phyloP scores from a whole-genome alignment of 2,329 filamentous ascomycete genomes.

The Corinectria fuckeliana region DNA sequence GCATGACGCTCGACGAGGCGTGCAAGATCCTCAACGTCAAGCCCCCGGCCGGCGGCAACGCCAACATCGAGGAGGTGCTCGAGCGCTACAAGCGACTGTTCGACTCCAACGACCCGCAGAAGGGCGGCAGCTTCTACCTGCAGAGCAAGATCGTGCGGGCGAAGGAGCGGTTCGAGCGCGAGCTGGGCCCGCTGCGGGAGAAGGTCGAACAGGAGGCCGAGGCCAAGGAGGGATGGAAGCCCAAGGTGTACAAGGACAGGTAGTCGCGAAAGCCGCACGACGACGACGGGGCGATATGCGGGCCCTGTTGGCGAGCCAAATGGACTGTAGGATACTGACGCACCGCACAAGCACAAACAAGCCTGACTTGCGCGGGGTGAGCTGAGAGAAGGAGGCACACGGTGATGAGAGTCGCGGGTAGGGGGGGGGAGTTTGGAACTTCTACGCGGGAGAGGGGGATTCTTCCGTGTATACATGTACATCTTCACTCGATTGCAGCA shows the following conservation, averaged over 20 bases:
- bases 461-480: slow-evolving; percentile 49
- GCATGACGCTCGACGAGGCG: slow-evolving; percentile 93
- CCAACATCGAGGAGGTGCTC: slow-evolving; percentile 80
- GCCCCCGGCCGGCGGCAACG: slow-evolving; percentile 75
- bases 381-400: slow-evolving; percentile 14
- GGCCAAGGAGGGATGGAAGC: slow-evolving; percentile 85
- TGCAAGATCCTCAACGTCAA: slow-evolving; percentile 97
- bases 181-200: slow-evolving; percentile 75
- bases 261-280: slow-evolving; percentile 44
- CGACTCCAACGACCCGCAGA: slow-evolving; percentile 91
- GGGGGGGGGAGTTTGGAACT: slow-evolving; percentile 23
- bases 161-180: slow-evolving; percentile 88
- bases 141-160: slow-evolving; percentile 96
- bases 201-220: slow-evolving; percentile 78
- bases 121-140: slow-evolving; percentile 96
- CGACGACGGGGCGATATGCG: slow-evolving; percentile 8
- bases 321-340: slow-evolving; percentile 32
- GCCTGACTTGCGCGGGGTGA: slow-evolving; percentile 2
- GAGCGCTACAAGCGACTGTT: slow-evolving; percentile 93
- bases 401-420: not conserved
- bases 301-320: slow-evolving; percentile 1
- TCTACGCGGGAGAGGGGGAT: slow-evolving; percentile 17
- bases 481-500: slow-evolving; percentile 63
- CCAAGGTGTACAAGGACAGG: slow-evolving; percentile 91
- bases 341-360: not conserved